Evolutionary conservation across 2,329 filamentous ascomycete genomes (phyloP).

Genomic region (Truncatella angustata): DNA sequence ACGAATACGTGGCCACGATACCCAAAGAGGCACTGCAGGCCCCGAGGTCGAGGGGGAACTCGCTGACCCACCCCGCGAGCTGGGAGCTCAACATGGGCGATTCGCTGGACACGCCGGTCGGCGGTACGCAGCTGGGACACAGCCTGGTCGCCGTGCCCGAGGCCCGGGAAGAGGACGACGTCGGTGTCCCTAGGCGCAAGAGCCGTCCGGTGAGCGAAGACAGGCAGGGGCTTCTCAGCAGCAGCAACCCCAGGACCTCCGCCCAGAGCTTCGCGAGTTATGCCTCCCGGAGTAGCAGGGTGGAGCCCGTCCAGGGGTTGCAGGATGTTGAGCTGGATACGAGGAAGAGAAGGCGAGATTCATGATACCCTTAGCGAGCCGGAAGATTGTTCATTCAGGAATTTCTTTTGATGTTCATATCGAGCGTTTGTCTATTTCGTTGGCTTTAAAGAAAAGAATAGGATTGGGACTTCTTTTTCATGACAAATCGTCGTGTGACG

Average conservation of each 20-base stretch:
- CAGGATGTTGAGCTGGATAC: slow-evolving; percentile 1
- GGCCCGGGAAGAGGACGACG: slow-evolving; percentile 23
- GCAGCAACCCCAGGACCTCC: not conserved
- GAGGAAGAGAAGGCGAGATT: not conserved
- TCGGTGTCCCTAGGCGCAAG: not conserved
- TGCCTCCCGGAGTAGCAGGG: not conserved
- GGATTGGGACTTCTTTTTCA: too few relatives aligned
- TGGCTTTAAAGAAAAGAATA: too few relatives aligned
- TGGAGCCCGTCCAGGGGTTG: not conserved
- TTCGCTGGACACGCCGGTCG: slow-evolving; percentile 5
- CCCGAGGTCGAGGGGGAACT: slow-evolving; percentile 18
- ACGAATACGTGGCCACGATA: slow-evolving; percentile 37
- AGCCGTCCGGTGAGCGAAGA: slow-evolving; percentile 4
- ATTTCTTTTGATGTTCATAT: not conserved
- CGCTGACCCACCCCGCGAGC: slow-evolving; percentile 22
- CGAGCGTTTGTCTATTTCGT: too few relatives aligned
- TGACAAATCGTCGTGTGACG: too few relatives aligned
- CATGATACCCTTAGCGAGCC: not conserved
- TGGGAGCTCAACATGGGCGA: slow-evolving; percentile 20
- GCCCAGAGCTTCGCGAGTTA: not conserved
- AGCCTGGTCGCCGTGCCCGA: slow-evolving; percentile 29
- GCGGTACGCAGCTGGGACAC: slow-evolving; percentile 16
- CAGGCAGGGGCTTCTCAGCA: not conserved
- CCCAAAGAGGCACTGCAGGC: slow-evolving; percentile 18
- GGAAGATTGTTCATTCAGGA: not conserved